Base-by-base conservation (phyloP, 352 stramenopile species). In the Blastocystis sp. region DNA sequence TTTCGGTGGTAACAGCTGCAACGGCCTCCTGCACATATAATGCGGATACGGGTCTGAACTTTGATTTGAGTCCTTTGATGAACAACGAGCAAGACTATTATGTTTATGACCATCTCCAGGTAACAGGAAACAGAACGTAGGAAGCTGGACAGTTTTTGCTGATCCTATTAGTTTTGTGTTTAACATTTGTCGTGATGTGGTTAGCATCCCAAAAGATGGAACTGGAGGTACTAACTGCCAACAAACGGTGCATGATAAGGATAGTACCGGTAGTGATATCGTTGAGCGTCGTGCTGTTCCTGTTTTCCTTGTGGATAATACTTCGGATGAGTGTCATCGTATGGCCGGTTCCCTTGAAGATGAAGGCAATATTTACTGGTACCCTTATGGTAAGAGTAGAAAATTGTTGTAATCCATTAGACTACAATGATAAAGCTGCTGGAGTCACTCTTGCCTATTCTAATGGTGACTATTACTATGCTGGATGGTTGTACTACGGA, bases 381-480 rank as follows among this genome's bases (percentile, higher is more conserved):
- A 9, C 37, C 13, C 30, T 75, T 87, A 75, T 75, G 56, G 59
- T 87, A 87, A 44, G 76, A 70, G 76, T 48, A 5, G 13, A 57
- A 7, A 30, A 76, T 35, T 76, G 0, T 24, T 15, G 24, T 70
- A 17, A 68, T 70, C 15, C 4, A 70, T 4, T 76, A 88, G 77
- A 88, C 27, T 76, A 24, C 35, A 27, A 3, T 22, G 77, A 88
- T 37, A 27, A 22, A 33, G 59, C 77, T 24, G 58, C 58, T 57
- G 77, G 77, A 77, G 51, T 88, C 17, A 35, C 30, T 24, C 11
- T 88, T 17, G 6, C 24, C 24, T 88, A 77, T 48, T 4, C 11
- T 35, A 48, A 48, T 30, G 77, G 77, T 78, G 77, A 88, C 37
- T 88, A 88, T 53, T 79, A 58, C 44, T 81, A 27, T 54, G 0